Percentiles rank a stretch among this genome's conserved stretches.
Conservation (phyloP, 306 rosid genomes). For the Inga laurina region DNA sequence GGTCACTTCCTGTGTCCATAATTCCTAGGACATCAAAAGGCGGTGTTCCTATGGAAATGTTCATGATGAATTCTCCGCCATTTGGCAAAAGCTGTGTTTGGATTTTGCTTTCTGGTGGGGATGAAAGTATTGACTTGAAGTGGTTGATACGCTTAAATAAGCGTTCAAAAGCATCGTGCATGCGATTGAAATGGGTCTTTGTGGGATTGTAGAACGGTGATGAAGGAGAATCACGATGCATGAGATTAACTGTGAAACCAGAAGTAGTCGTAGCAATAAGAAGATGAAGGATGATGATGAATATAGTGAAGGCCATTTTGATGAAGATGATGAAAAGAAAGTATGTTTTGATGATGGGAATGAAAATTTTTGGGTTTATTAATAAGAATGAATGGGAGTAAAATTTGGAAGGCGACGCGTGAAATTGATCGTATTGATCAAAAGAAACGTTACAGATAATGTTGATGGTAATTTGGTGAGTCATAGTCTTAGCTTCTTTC, state of each 20-base stretch:
- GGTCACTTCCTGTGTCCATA: constrained; percentile 58
- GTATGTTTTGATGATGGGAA: background rate
- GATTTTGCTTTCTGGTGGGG: background rate
- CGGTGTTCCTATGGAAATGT: constrained; percentile 47
- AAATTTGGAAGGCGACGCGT: background rate
- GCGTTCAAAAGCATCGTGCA: constrained; percentile 47
- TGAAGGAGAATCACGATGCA: constrained; percentile 53
- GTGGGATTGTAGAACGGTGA: constrained; percentile 52
- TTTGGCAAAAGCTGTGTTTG: constrained; percentile 27
- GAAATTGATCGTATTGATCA: background rate
- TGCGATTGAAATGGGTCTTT: constrained; percentile 28
- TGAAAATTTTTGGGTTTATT: background rate
- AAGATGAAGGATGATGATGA: constrained; percentile 1
- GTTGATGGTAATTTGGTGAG: background rate
- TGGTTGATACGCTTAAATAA: constrained; percentile 36
- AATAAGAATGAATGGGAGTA: background rate
- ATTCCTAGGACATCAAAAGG: constrained; percentile 39
- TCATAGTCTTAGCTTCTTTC: background rate
- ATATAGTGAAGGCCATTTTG: background rate
- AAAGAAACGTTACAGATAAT: background rate
- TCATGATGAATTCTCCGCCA: constrained; percentile 44
- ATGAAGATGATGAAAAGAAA: background rate
- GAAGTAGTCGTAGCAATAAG: background rate
- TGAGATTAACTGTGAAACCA: constrained; percentile 38
- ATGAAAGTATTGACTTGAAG: background rate